Evolutionary conservation across 2,329 filamentous ascomycete genomes (phyloP).

Genomic region (Microcera coccophila): DNA sequence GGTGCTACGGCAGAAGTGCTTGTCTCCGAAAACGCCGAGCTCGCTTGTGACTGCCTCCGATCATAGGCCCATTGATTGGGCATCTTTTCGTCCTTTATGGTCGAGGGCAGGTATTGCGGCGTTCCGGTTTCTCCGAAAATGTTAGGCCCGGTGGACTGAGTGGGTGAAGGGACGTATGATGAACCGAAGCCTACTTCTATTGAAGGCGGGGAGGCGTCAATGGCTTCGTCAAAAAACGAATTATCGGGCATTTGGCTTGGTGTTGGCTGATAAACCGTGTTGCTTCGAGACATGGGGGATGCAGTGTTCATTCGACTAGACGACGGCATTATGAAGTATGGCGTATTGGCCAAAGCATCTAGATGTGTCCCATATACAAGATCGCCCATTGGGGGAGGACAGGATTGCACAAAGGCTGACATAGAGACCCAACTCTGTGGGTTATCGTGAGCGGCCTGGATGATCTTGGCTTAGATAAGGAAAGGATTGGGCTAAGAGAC

Average conservation of each 20-base stretch:
- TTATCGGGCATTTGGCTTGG: slow-evolving; percentile 17
- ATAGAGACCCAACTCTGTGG: slow-evolving; percentile 2
- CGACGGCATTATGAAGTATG: slow-evolving; percentile 18
- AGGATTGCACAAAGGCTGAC: slow-evolving; percentile 7
- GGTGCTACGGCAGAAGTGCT: slow-evolving; percentile 3
- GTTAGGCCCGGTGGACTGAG: background rate
- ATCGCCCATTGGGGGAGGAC: slow-evolving; percentile 1
- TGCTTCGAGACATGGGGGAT: slow-evolving; percentile 17
- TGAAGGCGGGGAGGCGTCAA: slow-evolving; percentile 17
- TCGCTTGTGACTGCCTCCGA: slow-evolving; percentile 12
- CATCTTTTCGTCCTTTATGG: slow-evolving; percentile 11
- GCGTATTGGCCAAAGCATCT: slow-evolving; percentile 5
- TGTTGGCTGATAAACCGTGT: slow-evolving; percentile 15
- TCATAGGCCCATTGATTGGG: slow-evolving; percentile 6
- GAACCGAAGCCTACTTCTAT: slow-evolving; percentile 17
- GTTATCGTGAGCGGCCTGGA: too few relatives aligned
- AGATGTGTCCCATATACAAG: slow-evolving; percentile 4
- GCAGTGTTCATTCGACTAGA: slow-evolving; percentile 20
- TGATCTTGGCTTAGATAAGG: too few relatives aligned
- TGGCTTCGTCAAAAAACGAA: slow-evolving; percentile 27
- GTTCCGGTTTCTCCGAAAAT: slow-evolving; percentile 3
- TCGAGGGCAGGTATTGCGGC: slow-evolving; percentile 9
- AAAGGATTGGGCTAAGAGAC: slow-evolving; percentile 2
- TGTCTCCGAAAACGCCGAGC: slow-evolving; percentile 7
- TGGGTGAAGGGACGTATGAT: slow-evolving; percentile 7